Percentiles rank a stretch among this genome's conserved stretches.
Evolutionary conservation across 148 eudicot species (phyloP).

Genomic region (Cornus controversa): DNA sequence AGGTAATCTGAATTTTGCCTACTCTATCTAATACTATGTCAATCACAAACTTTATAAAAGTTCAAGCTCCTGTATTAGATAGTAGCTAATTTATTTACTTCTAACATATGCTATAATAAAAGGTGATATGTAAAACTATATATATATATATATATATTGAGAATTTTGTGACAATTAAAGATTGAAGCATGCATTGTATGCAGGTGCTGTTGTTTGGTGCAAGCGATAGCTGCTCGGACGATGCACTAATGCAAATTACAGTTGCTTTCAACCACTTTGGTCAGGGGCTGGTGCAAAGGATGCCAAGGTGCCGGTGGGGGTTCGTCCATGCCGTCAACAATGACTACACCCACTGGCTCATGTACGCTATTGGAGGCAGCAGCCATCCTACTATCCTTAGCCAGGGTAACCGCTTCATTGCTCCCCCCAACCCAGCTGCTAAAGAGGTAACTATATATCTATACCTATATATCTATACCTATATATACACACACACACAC

Average conservation of each 20-base stretch:
- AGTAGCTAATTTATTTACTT: no score
- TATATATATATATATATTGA: no score
- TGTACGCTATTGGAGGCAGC: conserved; percentile 53
- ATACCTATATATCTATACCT: neutral
- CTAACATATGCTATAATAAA: no score
- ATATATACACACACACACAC: no score
- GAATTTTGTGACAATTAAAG: no score
- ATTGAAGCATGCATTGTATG: neutral
- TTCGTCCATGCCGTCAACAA: conserved; percentile 45
- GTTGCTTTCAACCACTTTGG: conserved; percentile 47
- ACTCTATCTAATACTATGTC: neutral
- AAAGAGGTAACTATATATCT: conserved; percentile 34
- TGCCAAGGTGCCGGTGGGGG: conserved; percentile 42
- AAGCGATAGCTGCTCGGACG: conserved; percentile 21
- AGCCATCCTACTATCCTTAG: conserved; percentile 37
- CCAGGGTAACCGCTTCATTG: conserved; percentile 48
- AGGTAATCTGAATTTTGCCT: conserved; percentile 23
- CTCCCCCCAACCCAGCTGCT: conserved; percentile 32
- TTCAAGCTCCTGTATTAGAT: no score
- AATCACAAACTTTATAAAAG: neutral
- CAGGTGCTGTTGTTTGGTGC: conserved; percentile 50
- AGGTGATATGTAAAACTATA: no score
- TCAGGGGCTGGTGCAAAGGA: conserved; percentile 40
- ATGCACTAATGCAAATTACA: conserved; percentile 37
- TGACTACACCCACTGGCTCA: conserved; percentile 50